Evolutionary conservation across 2,329 filamentous ascomycete genomes (phyloP).

Genomic region (Fusarium anguioides): DNA sequence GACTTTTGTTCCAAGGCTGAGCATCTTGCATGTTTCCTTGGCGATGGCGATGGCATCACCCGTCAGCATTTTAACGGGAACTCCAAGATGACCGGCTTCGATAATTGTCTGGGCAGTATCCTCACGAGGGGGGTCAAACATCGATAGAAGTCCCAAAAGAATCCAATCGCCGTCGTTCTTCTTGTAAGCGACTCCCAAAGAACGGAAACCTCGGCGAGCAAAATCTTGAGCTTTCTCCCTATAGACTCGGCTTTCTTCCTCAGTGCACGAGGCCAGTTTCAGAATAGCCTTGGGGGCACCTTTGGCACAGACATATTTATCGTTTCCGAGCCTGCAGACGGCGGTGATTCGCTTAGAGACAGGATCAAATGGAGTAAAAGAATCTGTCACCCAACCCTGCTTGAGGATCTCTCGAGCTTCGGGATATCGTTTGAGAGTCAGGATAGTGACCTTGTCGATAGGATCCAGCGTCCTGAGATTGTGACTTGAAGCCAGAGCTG

Average conservation of each 20-base stretch:
- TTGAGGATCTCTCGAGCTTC: slow-evolving; percentile 27
- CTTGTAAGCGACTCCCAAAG: slow-evolving; percentile 30
- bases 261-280: slow-evolving; percentile 8
- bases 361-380: slow-evolving; percentile 22
- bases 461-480: slow-evolving; percentile 14
- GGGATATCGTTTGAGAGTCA: slow-evolving; percentile 28
- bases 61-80: slow-evolving; percentile 24
- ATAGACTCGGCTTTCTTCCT: slow-evolving; percentile 12
- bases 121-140: slow-evolving; percentile 25
- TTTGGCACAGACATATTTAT: slow-evolving; percentile 10
- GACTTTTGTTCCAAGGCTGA: slow-evolving; percentile 18
- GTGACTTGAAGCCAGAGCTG: slow-evolving; percentile 17
- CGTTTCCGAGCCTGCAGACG: slow-evolving; percentile 13
- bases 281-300: slow-evolving; percentile 16
- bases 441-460: slow-evolving; percentile 29
- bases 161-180: slow-evolving; percentile 31
- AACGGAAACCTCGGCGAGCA: slow-evolving; percentile 21
- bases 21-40: slow-evolving; percentile 30
- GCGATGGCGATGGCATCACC: slow-evolving; percentile 31
- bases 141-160: slow-evolving; percentile 15
- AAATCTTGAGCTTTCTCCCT: slow-evolving; percentile 29
- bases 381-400: slow-evolving; percentile 22
- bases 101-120: slow-evolving; percentile 29
- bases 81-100: slow-evolving; percentile 20
- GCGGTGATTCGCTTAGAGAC: slow-evolving; percentile 28